These are phyloP conservation scores for Thelonectria blattea DNA, from an alignment of 2,329 filamentous ascomycete species.

Conservation along the genomic window DNA sequence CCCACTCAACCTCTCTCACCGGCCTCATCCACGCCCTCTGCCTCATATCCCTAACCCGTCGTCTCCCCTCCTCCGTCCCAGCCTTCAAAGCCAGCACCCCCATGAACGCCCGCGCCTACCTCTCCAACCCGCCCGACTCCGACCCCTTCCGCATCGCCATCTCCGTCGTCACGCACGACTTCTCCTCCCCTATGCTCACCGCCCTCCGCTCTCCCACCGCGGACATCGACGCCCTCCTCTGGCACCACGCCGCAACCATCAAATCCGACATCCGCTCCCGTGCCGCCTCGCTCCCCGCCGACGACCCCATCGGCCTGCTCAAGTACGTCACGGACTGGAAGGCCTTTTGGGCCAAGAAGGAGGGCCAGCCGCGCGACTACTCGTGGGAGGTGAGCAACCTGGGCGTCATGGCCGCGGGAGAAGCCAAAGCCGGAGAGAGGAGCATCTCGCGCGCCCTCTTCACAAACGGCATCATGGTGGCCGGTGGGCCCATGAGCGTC, in stretches of 20 bases:
- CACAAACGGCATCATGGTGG: constrained; percentile 54
- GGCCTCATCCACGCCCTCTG: constrained; percentile 55
- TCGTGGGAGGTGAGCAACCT: constrained; percentile 63
- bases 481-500: constrained; percentile 51
- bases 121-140: constrained; percentile 40
- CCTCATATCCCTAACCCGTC: constrained; percentile 48
- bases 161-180: constrained; percentile 43
- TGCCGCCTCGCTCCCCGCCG: constrained; percentile 43
- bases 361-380: constrained; percentile 49
- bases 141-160: constrained; percentile 49
- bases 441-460: constrained; percentile 54
- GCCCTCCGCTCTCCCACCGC: constrained; percentile 33
- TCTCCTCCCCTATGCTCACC: constrained; percentile 34
- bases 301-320: constrained; percentile 53
- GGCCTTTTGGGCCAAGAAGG: constrained; percentile 47
- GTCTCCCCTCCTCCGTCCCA: constrained; percentile 42
- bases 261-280: constrained; percentile 45
- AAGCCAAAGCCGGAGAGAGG: constrained; percentile 29
- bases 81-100: constrained; percentile 50
- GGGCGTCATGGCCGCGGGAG: constrained; percentile 45
- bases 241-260: constrained; percentile 48
- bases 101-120: constrained; percentile 52
- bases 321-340: constrained; percentile 52
- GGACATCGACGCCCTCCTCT: constrained; percentile 44
- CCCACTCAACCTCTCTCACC: constrained; percentile 53